Evolutionary conservation across 1,139 yeast genomes (phyloP), one percentile per base, ranked within the genome.

Genomic region (Tardiomyces blankii): DNA sequence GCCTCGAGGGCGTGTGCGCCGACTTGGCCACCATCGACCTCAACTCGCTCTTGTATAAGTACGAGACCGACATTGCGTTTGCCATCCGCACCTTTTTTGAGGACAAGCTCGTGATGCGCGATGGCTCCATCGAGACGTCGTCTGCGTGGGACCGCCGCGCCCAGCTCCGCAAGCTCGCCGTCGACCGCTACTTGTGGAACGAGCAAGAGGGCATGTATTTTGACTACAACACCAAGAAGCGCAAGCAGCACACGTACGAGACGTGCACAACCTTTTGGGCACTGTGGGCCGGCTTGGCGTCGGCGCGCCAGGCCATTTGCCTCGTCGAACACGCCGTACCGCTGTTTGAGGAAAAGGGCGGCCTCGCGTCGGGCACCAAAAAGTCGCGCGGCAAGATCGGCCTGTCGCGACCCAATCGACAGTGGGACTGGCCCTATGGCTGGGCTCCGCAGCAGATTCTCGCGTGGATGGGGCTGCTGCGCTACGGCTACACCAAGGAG

Each of bases 371-470:
- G 0, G 95, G 97, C 40, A 83, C 96, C 0, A 74, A 78, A 53
- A 65, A 73, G 55, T 80, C 91, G 3, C 72, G 95, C 49, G 96
- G 96, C 25, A 78, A 70, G 16, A 69, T 84, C 28, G 78, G 83
- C 1, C 64, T 85, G 28, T 70, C 75, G 44, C 71, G 89, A 55
- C 96, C 95, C 21, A 79, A 85, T 32, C 75, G 97, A 63, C 98
- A 91, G 67, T 91, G 98, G 98, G 98, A 91, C 63, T 91, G 82
- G 62, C 98, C 98, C 6, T 87, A 72, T 60, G 98, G 97, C 4
- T 91, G 98, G 98, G 96, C 98, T 0, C 98, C 98, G 2, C 98
- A 93, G 63, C 98, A 91, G 63, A 86, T 91, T 18, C 67, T 91
- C 46, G 93, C 95, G 0, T 91, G 98, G 98, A 76, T 76, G 41